Base-by-base conservation (phyloP, 805 yeast genomes). In the Metschnikowia vanudenii region DNA sequence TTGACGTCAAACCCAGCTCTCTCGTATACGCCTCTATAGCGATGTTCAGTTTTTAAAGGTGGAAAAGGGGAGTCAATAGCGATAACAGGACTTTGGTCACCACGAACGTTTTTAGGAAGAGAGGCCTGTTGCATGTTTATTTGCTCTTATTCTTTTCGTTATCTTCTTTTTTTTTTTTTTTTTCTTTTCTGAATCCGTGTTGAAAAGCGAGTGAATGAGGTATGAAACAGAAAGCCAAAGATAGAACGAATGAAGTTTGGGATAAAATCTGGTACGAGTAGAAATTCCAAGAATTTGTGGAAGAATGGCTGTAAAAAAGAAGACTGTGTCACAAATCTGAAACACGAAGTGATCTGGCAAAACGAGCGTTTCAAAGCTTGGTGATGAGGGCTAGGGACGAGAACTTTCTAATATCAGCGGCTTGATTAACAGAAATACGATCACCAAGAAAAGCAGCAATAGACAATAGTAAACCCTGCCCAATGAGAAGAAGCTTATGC, bases 1-100 rank as follows among this genome's bases (percentile, higher is more conserved):
- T 56, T 56, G 38, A 72, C 70, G 34, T 86, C 94, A 57, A 87
- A 87, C 0, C 96, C 96, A 0, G 94, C 94, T 54, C 94, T 67
- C 60, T 87, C 94, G 63, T 85, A 80, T 2, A 85, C 94, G 1
- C 90, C 83, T 54, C 75, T 74, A 56, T 82, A 84, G 24, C 81
- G 67, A 39, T 76, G 81, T 31, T 78, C 77, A 0, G 85, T 79
- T 45, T 80, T 81, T 50, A 87, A 65, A 0, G 88, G 85, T 2
- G 95, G 95, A 54, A 86, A 87, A 3, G 84, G 79, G 10, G 81
- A 76, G 53, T 79, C 74, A 60, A 41, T 51, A 17, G 45, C 39
- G 40, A 52, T 35, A 50, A 22, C 66, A 52, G 51, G 54, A n/a
- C 63, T 50, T 38, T 49, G 53, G 20, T 51, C 56, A 22, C 50